Percentiles rank a stretch among this genome's conserved stretches.
phyloP scores from a whole-genome alignment of 495 filamentous ascomycete genomes.

The Aspergillus incahuasiensis region DNA sequence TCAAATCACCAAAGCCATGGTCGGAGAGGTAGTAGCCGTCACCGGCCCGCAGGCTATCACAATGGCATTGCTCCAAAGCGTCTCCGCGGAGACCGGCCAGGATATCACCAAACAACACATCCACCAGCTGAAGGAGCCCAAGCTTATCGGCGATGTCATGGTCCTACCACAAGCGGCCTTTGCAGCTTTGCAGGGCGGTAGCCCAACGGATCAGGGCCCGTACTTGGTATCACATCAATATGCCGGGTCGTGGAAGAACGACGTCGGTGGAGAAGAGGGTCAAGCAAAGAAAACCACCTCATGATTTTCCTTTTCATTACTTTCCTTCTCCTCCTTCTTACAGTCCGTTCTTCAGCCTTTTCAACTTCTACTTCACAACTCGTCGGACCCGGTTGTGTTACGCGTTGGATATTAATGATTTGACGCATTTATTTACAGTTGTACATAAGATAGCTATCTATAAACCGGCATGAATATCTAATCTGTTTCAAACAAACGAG shows the following conservation, averaged over 20 bases:
- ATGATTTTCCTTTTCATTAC: neutral
- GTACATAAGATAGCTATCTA: slow-evolving; percentile 1
- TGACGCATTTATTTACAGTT: slow-evolving; percentile 1
- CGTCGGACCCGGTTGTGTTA: neutral
- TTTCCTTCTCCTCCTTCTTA: neutral
- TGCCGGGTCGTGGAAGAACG: slow-evolving; percentile 25
- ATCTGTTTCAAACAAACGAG: neutral
- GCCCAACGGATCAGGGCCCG: slow-evolving; percentile 25
- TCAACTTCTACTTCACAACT: neutral
- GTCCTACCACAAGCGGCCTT: slow-evolving; percentile 40
- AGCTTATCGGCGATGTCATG: slow-evolving; percentile 35
- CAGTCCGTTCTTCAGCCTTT: neutral
- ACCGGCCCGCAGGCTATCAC: slow-evolving; percentile 41
- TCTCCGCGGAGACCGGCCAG: slow-evolving; percentile 18
- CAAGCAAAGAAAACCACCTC: neutral
- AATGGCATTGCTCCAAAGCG: slow-evolving; percentile 28
- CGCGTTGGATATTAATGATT: slow-evolving; percentile 1
- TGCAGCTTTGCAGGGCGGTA: slow-evolving; percentile 29
- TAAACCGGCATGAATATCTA: neutral
- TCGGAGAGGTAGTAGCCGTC: slow-evolving; percentile 35
- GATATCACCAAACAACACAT: slow-evolving; percentile 25
- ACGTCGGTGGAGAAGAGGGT: slow-evolving; percentile 8
- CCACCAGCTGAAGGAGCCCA: slow-evolving; percentile 27
- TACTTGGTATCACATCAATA: slow-evolving; percentile 32
- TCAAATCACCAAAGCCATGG: slow-evolving; percentile 25